phyloP scores from a whole-genome alignment of 306 rosid genomes.

The Psophocarpus tetragonolobus region DNA sequence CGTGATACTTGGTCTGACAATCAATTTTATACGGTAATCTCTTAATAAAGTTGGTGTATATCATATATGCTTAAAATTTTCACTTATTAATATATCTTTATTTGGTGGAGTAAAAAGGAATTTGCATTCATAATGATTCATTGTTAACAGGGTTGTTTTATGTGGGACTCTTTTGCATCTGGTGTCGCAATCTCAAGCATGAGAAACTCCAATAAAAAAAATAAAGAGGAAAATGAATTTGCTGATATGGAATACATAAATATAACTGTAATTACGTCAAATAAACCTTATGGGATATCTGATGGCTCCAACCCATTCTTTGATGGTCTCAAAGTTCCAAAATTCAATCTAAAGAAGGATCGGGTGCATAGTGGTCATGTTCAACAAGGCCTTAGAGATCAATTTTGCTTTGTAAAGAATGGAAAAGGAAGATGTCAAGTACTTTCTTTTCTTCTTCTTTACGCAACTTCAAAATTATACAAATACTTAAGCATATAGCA shows the following conservation, averaged over 20 bases:
- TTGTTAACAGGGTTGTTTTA: constrained; percentile 72
- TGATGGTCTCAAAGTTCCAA: constrained; percentile 60
- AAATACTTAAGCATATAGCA: background rate
- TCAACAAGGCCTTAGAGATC: constrained; percentile 72
- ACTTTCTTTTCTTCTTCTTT: constrained; percentile 17
- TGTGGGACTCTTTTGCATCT: constrained; percentile 89
- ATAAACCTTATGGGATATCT: constrained; percentile 68
- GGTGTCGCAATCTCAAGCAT: constrained; percentile 85
- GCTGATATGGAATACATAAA: constrained; percentile 86
- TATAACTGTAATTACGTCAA: constrained; percentile 81
- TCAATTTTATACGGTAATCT: constrained; percentile 68
- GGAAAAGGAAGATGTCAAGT: constrained; percentile 86
- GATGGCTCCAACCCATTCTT: constrained; percentile 90
- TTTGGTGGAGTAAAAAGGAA: constrained; percentile 25
- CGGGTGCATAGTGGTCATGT: constrained; percentile 93
- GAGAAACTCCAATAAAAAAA: constrained; percentile 51
- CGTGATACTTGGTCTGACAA: constrained; percentile 71
- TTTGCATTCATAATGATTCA: background rate
- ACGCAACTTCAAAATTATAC: background rate
- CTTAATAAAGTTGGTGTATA: background rate
- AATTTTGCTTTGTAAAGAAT: constrained; percentile 64
- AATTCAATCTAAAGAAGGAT: constrained; percentile 59
- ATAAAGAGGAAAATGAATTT: constrained; percentile 71
- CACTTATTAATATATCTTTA: background rate
- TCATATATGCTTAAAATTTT: background rate